Percentiles rank a stretch among this genome's conserved stretches.
Evolutionary conservation across 2,329 filamentous ascomycete species (phyloP).

Genomic region (Periconia sp.): DNA sequence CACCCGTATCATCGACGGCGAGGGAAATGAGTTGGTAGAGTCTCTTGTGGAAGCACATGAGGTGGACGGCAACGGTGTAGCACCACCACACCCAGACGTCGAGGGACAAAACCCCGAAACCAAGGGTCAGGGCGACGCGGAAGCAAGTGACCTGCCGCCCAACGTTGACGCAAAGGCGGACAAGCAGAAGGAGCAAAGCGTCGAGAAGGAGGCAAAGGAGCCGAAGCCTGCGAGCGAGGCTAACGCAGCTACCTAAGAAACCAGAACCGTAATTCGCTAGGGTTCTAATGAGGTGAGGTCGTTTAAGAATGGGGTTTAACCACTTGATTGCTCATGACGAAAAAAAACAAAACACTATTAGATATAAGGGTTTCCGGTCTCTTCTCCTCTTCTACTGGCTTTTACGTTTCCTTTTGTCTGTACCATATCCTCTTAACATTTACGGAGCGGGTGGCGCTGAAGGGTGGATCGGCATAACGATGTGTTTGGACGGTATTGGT

Average conservation of each 20-base stretch:
- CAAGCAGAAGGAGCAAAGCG: conserved; percentile 48
- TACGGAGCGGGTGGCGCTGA: conserved; percentile 10
- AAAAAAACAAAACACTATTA: background rate
- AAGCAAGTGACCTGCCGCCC: conserved; percentile 45
- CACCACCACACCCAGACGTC: conserved; percentile 58
- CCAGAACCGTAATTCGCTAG: conserved; percentile 1
- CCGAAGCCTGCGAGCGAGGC: conserved; percentile 44
- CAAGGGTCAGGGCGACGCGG: conserved; percentile 41
- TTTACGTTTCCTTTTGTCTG: conserved; percentile 1
- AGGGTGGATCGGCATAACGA: background rate
- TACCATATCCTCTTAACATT: conserved; percentile 7
- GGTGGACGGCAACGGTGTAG: conserved; percentile 41
- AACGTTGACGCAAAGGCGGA: conserved; percentile 45
- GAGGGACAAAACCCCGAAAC: conserved; percentile 62
- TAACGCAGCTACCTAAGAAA: conserved; percentile 38
- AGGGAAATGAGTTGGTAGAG: conserved; percentile 73
- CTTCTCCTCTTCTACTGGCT: background rate
- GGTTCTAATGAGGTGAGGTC: background rate
- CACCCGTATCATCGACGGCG: conserved; percentile 77
- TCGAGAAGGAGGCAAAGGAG: conserved; percentile 39
- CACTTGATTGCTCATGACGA: background rate
- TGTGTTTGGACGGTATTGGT: background rate
- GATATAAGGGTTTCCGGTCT: background rate
- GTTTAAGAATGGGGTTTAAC: background rate
- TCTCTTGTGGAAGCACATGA: conserved; percentile 42